phyloP scores from a whole-genome alignment of 1,284 basidiomycete species.

The Ceratorhiza oryzae-sativae region DNA sequence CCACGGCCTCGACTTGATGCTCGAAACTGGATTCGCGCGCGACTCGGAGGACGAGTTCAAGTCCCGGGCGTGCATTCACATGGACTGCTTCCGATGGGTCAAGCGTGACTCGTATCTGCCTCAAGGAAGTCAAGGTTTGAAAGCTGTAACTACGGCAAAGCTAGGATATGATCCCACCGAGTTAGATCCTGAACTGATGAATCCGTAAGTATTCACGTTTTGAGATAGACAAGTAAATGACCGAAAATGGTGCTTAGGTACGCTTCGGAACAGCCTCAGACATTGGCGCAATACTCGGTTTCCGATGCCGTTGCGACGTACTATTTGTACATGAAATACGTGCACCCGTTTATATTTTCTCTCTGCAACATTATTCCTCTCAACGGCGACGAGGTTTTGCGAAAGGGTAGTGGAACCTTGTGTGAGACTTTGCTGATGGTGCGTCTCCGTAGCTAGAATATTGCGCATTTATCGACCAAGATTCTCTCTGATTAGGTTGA shows the following conservation, averaged over 20 bases:
- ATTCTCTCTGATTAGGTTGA: conserved; percentile 71
- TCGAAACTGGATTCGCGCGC: conserved; percentile 91
- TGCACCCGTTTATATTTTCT: conserved; percentile 99
- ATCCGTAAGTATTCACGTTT: conserved; percentile 69
- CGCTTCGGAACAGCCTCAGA: conserved; percentile 94
- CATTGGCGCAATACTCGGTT: conserved; percentile 96
- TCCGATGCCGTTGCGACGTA: conserved; percentile 99
- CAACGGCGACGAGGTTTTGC: conserved; percentile 93
- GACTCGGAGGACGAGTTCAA: conserved; percentile 98
- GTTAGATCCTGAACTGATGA: conserved; percentile 99
- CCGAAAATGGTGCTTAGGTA: conserved; percentile 63
- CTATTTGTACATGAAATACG: conserved; percentile 99
- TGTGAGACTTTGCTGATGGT: conserved; percentile 99
- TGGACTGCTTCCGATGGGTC: conserved; percentile 99
- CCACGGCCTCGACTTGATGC: conserved; percentile 96
- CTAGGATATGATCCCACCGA: conserved; percentile 98
- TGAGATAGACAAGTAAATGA: not conserved
- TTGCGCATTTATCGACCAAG: conserved; percentile 4
- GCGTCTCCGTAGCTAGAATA: conserved; percentile 46
- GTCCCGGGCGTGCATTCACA: conserved; percentile 91
- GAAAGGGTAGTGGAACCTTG: conserved; percentile 95
- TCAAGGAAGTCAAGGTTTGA: conserved; percentile 97
- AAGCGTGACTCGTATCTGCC: conserved; percentile 99
- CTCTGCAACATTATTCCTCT: conserved; percentile 99
- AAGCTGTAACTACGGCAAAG: conserved; percentile 97